Base-by-base conservation (phyloP, 257 asterid genomes). In the Cinchona pubescens region DNA sequence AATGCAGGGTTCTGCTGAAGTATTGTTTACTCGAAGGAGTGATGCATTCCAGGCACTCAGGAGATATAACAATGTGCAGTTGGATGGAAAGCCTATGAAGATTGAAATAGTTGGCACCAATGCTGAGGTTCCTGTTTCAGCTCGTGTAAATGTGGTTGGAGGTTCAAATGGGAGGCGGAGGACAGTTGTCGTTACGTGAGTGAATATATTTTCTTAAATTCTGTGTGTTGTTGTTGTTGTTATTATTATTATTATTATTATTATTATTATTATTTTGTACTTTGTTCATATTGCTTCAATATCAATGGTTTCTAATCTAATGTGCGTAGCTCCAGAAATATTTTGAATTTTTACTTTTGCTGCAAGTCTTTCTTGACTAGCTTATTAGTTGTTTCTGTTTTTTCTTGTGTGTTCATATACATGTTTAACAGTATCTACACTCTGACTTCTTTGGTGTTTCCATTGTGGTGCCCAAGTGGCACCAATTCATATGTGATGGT, bases 31-130 rank as follows among this genome's bases (percentile, higher is more conserved):
- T 21, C 86, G 96, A 56, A 86, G 93, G 79, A 92, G 87, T 86
- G 97, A 94, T 86, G 97, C 97, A 34, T 80, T 94, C 71, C 91
- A 84, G 84, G 97, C 98, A n/a, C 79, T 86, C 6, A 88, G 83
- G 79, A 90, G 82, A 15, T 94, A 92, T 40, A 94, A 94, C 85
- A 89, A 90, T 46, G 97, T 92, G 43, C 96, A 92, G 59, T 82
- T 94, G 85, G 94, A 94, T 84, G 98, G 97, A 27, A 88, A 78
- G 85, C 97, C 97, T 29, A 90, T 90, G 96, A 94, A 92, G 91
- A 85, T 92, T 55, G 97, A 90, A 82, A 85, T 92, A 60, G 72
- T 87, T 75, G 92, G 93, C 55, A 75, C 83, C 73, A 89, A 83
- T 38, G 62, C 82, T 8, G 91, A 79, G 82, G 48, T 79, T 65